These are phyloP conservation scores for Trichoderma parareesei DNA, from an alignment of 495 filamentous ascomycete genomes.

Conservation along the genomic window DNA sequence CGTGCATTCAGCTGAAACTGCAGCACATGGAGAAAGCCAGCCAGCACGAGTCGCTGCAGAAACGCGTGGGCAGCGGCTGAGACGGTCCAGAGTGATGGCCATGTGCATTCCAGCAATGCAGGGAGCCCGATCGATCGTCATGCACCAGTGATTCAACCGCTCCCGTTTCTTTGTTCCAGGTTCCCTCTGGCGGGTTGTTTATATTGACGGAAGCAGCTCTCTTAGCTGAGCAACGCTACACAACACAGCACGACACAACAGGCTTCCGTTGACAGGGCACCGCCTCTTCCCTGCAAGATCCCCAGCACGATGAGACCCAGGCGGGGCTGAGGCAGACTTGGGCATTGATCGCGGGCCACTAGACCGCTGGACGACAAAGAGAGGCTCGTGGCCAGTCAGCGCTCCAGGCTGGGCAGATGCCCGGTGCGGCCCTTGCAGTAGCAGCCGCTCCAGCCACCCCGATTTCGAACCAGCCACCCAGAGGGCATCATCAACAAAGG, in stretches of 20 bases:
- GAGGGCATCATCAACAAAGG: background rate
- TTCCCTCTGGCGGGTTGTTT: no score
- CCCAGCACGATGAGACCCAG: background rate
- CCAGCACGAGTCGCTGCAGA: background rate
- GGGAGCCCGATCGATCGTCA: slow-evolving; percentile 7
- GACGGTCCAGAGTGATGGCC: background rate
- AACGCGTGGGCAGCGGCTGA: background rate
- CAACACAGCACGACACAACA: background rate
- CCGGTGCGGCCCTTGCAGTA: slow-evolving; percentile 1
- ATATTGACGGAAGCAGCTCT: no score
- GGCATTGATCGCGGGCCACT: background rate
- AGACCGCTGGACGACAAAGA: background rate
- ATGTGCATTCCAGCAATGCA: slow-evolving; percentile 8
- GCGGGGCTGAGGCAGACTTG: background rate
- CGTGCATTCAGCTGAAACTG: background rate
- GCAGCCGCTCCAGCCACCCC: slow-evolving; percentile 4
- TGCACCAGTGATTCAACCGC: background rate
- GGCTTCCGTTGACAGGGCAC: slow-evolving; percentile 7
- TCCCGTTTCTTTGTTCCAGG: background rate
- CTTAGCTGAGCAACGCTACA: background rate
- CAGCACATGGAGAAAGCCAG: background rate
- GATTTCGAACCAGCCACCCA: slow-evolving; percentile 7
- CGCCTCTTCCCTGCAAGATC: background rate
- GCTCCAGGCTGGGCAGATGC: background rate
- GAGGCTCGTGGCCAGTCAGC: background rate